Evolutionary conservation across 768 basidiomycete species (phyloP).

Genomic region (Fomitopsis serialis): DNA sequence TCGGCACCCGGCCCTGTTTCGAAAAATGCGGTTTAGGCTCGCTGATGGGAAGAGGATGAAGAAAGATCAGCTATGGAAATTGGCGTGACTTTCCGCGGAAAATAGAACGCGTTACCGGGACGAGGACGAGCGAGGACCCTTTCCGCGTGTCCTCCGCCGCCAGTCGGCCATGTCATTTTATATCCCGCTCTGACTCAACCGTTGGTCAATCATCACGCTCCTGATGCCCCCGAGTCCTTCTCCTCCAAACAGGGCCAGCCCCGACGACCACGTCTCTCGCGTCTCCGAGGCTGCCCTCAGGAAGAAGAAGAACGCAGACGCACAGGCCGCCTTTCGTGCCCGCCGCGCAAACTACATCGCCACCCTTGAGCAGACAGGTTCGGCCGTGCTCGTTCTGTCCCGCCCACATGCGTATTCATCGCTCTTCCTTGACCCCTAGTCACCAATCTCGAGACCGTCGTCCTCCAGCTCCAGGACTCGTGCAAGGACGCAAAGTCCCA

Average conservation of each 20-base stretch:
- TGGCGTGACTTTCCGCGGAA: slow-evolving; percentile 8
- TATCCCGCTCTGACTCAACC: slow-evolving; percentile 22
- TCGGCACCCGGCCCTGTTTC: slow-evolving; percentile 15
- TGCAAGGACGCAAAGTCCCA: slow-evolving; percentile 64
- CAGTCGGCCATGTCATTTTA: slow-evolving; percentile 38
- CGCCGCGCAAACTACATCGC: slow-evolving; percentile 83
- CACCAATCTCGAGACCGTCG: slow-evolving; percentile 80
- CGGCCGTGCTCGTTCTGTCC: slow-evolving; percentile 12
- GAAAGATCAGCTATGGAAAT: slow-evolving; percentile 5
- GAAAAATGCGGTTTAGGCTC: slow-evolving; percentile 15
- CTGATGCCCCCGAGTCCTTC: slow-evolving; percentile 22
- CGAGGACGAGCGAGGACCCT: slow-evolving; percentile 9
- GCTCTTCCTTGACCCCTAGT: slow-evolving; percentile 30
- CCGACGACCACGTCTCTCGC: slow-evolving; percentile 36
- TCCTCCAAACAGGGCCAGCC: slow-evolving; percentile 29
- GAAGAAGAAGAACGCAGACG: slow-evolving; percentile 88
- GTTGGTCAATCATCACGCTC: slow-evolving; percentile 1
- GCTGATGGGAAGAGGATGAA: slow-evolving; percentile 10
- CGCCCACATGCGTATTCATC: slow-evolving; percentile 8
- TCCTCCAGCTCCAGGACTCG: slow-evolving; percentile 78
- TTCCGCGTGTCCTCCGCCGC: slow-evolving; percentile 71
- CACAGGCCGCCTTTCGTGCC: slow-evolving; percentile 81
- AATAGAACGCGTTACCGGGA: slow-evolving; percentile 6
- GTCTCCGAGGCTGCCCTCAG: slow-evolving; percentile 66
- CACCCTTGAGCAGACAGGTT: slow-evolving; percentile 76